Conservation (phyloP, 192 early-diverging fungal species). For the Allomyces macrogynus region DNA sequence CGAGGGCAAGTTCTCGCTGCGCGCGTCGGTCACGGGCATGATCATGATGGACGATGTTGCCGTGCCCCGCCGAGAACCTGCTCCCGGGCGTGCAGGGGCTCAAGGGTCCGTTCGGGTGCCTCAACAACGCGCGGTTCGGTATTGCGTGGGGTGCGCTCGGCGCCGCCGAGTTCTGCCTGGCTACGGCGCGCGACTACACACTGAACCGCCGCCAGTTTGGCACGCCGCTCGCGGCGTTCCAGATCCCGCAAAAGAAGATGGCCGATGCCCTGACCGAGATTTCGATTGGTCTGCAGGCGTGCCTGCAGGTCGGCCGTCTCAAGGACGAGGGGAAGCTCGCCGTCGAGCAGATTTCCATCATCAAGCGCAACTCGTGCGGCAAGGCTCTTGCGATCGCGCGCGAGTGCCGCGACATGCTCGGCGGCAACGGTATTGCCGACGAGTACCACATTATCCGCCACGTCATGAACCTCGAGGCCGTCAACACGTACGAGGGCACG, state of each 20-base stretch:
- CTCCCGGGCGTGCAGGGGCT: conserved; percentile 77
- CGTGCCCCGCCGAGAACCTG: conserved; percentile 74
- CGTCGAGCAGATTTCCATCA: conserved; percentile 85
- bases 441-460: conserved; percentile 95
- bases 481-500: conserved; percentile 95
- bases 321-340: conserved; percentile 71
- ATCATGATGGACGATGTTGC: conserved; percentile 97
- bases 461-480: conserved; percentile 74
- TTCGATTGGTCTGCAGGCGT: conserved; percentile 65
- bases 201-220: conserved; percentile 84
- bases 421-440: conserved; percentile 87
- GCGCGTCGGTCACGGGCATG: conserved; percentile 89
- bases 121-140: conserved; percentile 93
- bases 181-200: conserved; percentile 73
- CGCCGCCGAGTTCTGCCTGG: conserved; percentile 79
- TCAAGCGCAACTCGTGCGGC: conserved; percentile 89
- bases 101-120: conserved; percentile 87
- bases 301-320: conserved; percentile 74
- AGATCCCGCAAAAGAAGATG: conserved; percentile 92
- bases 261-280: conserved; percentile 88
- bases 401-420: conserved; percentile 72
- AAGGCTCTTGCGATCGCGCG: conserved; percentile 88
- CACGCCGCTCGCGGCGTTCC: conserved; percentile 72
- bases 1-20: conserved; percentile 85
- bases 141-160: conserved; percentile 94